Evolutionary conservation across 2,329 filamentous ascomycete species (phyloP).

Genomic region (Trichoderma atrobrunneum): DNA sequence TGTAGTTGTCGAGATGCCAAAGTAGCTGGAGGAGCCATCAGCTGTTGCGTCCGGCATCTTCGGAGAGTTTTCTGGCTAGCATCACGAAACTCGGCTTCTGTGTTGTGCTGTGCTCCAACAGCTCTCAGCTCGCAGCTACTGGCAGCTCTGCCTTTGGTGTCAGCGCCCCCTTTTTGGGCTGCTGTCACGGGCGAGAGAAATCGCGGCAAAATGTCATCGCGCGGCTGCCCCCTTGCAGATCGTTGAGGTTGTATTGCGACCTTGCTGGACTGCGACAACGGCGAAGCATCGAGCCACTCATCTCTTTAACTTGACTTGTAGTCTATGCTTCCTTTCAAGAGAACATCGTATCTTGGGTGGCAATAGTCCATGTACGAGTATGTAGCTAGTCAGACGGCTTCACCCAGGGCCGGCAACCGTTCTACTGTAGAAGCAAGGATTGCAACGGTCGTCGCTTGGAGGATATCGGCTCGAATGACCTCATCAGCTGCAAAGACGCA

Average conservation of each 20-base stretch:
- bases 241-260: neutral
- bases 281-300: neutral
- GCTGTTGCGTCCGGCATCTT: neutral
- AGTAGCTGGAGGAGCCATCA: neutral
- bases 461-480: neutral
- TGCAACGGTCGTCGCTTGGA: neutral
- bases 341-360: neutral
- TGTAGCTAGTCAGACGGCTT: neutral
- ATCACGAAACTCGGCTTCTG: neutral
- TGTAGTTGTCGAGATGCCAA: neutral
- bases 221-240: slow-evolving; percentile 12
- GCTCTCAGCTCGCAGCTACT: neutral
- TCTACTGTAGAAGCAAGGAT: neutral
- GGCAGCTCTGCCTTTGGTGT: neutral
- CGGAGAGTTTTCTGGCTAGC: slow-evolving; percentile 9
- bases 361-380: neutral
- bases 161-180: slow-evolving; percentile 10
- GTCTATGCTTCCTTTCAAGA: neutral
- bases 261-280: neutral
- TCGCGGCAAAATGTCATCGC: slow-evolving; percentile 5
- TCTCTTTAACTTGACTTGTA: neutral
- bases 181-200: neutral
- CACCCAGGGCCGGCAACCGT: neutral
- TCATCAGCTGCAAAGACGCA: neutral
- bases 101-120: neutral